Base-by-base conservation (phyloP, 352 stramenopile species). In the Pythium aphanidermatum region DNA sequence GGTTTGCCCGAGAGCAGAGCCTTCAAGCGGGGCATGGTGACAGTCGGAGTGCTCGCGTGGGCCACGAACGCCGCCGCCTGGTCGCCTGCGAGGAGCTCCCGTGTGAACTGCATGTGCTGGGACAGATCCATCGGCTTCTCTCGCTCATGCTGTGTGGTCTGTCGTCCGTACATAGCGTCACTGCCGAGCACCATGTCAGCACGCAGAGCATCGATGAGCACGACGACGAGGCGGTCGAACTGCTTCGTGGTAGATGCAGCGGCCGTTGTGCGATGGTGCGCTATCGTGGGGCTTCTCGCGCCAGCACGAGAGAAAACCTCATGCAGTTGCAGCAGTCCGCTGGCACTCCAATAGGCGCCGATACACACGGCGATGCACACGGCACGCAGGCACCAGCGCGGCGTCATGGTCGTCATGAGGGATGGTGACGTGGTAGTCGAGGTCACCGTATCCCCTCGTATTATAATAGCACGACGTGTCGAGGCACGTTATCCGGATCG, bases 21-120 rank as follows among this genome's bases (percentile, higher is more conserved):
- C 51, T 95, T 95, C 2, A 95, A 65, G 1, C 84, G 68, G 32
- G 84, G 84, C 84, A 95, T 95, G 19, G 84, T 95, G 39, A 95
- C 84, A 4, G 84, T 95, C 6, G 84, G 84, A 5, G 92, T 70
- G 51, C 76, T 88, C 11, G 84, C 84, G 42, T 92, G 67, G 10
- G 70, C 79, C 7, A 95, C 63, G 54, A 86, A 95, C 4, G 70
- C 75, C 6, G 86, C 55, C 28, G 78, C 79, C 23, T 37, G n/a
- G 0, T 75, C 72, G 0, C 64, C 69, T 2, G 44, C 55, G 7
- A 91, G 63, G 1, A 91, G 60, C 0, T 45, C 32, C 10, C 65
- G 66, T 3, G 78, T 81, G 53, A 80, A 89, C 24, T 70, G 73
- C 74, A 92, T 93, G 38, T 86, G 44, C 11, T 34, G 56, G 24